These are phyloP conservation scores for Hypoxylon sp. DNA, from an alignment of 2,329 filamentous ascomycete genomes.

Conservation along the genomic window DNA sequence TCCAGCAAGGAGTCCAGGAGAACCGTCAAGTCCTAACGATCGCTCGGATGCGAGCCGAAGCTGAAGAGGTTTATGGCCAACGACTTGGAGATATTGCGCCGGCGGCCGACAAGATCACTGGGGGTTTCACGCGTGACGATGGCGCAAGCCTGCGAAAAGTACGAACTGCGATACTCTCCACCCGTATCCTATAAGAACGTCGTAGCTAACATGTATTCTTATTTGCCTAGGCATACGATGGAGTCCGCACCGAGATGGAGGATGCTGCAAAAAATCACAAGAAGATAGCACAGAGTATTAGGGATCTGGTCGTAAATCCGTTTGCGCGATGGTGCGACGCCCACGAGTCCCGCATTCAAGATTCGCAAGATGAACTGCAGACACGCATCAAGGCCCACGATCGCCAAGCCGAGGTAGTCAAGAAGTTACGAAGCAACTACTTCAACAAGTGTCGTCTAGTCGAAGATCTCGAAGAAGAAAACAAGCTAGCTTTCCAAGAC, in stretches of 20 bases:
- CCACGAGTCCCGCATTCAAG: constrained; percentile 90
- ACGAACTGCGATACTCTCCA: constrained; percentile 48
- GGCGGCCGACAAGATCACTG: constrained; percentile 83
- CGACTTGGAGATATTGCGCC: constrained; percentile 86
- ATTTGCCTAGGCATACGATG: constrained; percentile 84
- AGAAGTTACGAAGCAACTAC: constrained; percentile 95
- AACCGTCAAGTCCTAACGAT: constrained; percentile 95
- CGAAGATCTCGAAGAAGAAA: constrained; percentile 97
- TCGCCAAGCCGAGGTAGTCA: constrained; percentile 88
- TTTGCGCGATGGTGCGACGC: constrained; percentile 97
- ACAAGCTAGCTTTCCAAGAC: constrained; percentile 96
- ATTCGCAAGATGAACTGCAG: constrained; percentile 95
- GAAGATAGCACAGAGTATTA: constrained; percentile 96
- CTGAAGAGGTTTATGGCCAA: constrained; percentile 90
- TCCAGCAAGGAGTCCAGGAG: constrained; percentile 95
- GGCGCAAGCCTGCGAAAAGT: constrained; percentile 97
- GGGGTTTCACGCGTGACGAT: constrained; percentile 91
- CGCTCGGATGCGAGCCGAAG: constrained; percentile 93
- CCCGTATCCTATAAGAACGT: constrained; percentile 18
- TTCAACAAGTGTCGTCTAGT: constrained; percentile 99
- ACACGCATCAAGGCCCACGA: constrained; percentile 92
- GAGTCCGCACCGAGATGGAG: constrained; percentile 91
- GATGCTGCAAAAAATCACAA: constrained; percentile 90
- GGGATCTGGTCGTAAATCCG: constrained; percentile 93
- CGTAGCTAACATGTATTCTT: constrained; percentile 45